phyloP scores from a whole-genome alignment of 1,284 basidiomycete species.

The Schizopora paradoxa region DNA sequence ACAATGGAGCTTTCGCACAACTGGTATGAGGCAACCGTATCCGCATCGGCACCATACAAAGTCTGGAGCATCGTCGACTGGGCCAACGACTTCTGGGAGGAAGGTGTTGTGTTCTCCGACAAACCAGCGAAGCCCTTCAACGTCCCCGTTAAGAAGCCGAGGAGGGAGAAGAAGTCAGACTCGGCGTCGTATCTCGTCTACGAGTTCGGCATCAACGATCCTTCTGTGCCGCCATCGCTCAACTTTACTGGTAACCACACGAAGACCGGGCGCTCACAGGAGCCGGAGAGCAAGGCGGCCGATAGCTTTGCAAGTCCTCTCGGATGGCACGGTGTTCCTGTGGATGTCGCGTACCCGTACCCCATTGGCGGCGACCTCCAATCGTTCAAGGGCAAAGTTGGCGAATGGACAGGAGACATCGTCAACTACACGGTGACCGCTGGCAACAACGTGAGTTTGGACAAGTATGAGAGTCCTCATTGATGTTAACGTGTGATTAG shows the following conservation, averaged over 20 bases:
- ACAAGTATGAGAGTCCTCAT: background rate
- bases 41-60: conserved; percentile 55
- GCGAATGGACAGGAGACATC: conserved; percentile 34
- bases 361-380: conserved; percentile 25
- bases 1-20: conserved; percentile 86
- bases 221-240: conserved; percentile 54
- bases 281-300: conserved; percentile 58
- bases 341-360: conserved; percentile 50
- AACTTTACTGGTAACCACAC: too few species aligned
- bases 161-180: conserved; percentile 28
- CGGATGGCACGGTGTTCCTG: conserved; percentile 82
- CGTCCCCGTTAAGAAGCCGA: conserved; percentile 29
- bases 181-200: conserved; percentile 66
- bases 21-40: conserved; percentile 77
- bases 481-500: conserved; percentile 23
- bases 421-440: conserved; percentile 77
- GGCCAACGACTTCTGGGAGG: conserved; percentile 80
- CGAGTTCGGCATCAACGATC: conserved; percentile 73
- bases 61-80: conserved; percentile 79
- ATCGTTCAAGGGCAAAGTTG: conserved; percentile 24
- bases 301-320: conserved; percentile 75
- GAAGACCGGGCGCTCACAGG: too few species aligned
- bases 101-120: too few species aligned
- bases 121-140: conserved; percentile 27
- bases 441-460: conserved; percentile 77